Conservation (phyloP, 2,329 filamentous ascomycete species). For the Orbilia blumenaviensis region DNA sequence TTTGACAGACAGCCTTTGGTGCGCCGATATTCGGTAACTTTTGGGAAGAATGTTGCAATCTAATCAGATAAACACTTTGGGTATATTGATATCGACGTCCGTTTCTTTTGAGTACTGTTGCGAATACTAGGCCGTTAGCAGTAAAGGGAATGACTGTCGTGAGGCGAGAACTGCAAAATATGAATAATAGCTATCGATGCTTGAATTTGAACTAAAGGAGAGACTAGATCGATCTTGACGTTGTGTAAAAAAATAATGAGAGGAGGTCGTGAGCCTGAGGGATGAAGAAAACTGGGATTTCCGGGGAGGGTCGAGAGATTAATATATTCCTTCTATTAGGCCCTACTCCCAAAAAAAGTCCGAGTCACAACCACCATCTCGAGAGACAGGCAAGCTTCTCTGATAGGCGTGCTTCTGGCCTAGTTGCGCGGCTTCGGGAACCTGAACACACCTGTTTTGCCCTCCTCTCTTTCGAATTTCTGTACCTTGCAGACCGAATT, state of each 20-base stretch:
- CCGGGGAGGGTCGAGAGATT: conserved; percentile 54
- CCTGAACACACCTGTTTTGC: conserved; percentile 46
- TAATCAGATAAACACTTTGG: conserved; percentile 33
- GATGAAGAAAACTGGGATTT: conserved; percentile 37
- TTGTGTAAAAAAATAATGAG: conserved; percentile 47
- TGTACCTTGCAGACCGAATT: conserved; percentile 54
- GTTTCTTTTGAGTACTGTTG: conserved; percentile 23
- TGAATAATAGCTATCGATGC: conserved; percentile 49
- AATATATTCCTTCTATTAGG: conserved; percentile 48
- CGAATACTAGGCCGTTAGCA: conserved; percentile 34
- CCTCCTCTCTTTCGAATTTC: conserved; percentile 53
- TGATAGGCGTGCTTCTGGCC: conserved; percentile 46
- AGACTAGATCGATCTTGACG: conserved; percentile 53
- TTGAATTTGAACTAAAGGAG: conserved; percentile 50
- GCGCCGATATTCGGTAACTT: conserved; percentile 33
- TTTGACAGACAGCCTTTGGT: conserved; percentile 29
- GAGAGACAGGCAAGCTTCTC: conserved; percentile 50
- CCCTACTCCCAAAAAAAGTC: conserved; percentile 41
- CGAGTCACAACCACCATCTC: conserved; percentile 49
- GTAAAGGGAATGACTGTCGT: conserved; percentile 53
- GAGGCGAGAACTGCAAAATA: conserved; percentile 25
- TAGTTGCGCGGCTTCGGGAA: conserved; percentile 54
- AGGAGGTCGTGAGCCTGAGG: conserved; percentile 48
- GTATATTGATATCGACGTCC: conserved; percentile 12
- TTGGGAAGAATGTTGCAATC: conserved; percentile 32